Base-by-base conservation (phyloP, 2,329 filamentous ascomycete genomes). In the Paracoccidioides lutzii region DNA sequence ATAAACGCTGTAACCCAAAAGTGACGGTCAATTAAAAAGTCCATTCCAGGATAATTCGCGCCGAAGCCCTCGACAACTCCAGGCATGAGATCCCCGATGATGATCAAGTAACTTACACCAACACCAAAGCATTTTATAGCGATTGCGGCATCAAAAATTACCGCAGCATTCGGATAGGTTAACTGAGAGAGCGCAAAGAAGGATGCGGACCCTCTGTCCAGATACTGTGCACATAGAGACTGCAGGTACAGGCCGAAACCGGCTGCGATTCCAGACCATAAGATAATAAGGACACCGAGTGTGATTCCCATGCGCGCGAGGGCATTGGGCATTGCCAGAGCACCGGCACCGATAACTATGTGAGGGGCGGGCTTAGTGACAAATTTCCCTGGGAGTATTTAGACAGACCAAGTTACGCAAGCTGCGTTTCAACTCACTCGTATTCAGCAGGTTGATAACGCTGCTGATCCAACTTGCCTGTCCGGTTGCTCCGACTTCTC, bases 1-100 rank as follows among this genome's bases (percentile, higher is more conserved):
- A 98, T 95, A 68, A 98, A 98, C 1, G 84, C 90, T 1, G 93
- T 97, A 59, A 98, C 87, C 93, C 93, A 98, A 69, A 98, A 98
- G 68, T 93, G 86, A 52, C 93, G 82, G 67, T 97, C 90, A 45
- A 91, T 79, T 60, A 97, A 73, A 66, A 91, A 97, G 1, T 82
- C 79, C 46, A 85, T 74, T 2, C 81, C 77, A 15, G 78, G 80
- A 22, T 81, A 80, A 52, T 76, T 74, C 50, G 80, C 78, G 59
- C 82, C 81, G 70, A 98, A 91, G 4, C 90, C 93, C 58, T 82
- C 75, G 30, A 93, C 83, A 8, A 98, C 93, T 42, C 90, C 91
- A 0, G 93, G 93, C 93, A 98, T 98, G 59, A 98, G 76, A 69
- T 98, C 93, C 52, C 93, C 93, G 63, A 98, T 97, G 66, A 98